Evolutionary conservation across 2,329 filamentous ascomycete genomes (phyloP).

Genomic region (Trichoderma oligosporum): DNA sequence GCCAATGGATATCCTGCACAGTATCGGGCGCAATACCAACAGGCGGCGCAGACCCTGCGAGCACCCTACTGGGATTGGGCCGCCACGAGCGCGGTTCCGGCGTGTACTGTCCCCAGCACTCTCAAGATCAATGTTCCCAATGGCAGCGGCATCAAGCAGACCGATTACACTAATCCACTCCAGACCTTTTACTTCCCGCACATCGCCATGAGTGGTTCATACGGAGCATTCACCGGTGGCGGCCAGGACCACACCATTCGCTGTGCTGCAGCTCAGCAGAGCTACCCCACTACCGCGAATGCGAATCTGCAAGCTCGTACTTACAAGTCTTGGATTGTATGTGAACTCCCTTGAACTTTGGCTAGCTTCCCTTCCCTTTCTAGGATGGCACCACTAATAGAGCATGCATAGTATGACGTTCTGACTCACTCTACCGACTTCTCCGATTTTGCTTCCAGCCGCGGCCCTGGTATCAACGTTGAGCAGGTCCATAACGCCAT

Average conservation of each 20-base stretch:
- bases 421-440: constrained; percentile 38
- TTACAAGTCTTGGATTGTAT: constrained; percentile 42
- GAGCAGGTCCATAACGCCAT: constrained; percentile 43
- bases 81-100: constrained; percentile 40
- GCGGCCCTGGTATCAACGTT: constrained; percentile 37
- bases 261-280: constrained; percentile 34
- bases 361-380: background rate
- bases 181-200: constrained; percentile 48
- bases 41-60: constrained; percentile 46
- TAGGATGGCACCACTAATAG: constrained; percentile 14
- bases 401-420: constrained; percentile 37
- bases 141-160: constrained; percentile 29
- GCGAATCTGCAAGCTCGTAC: constrained; percentile 29
- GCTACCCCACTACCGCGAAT: constrained; percentile 41
- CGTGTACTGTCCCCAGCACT: constrained; percentile 34
- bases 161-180: constrained; percentile 49
- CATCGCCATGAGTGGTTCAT: constrained; percentile 36
- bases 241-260: constrained; percentile 39
- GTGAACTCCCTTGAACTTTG: constrained; percentile 22
- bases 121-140: constrained; percentile 42
- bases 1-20: constrained; percentile 41
- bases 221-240: constrained; percentile 33
- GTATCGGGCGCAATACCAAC: constrained; percentile 36
- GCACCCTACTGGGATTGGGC: constrained; percentile 57
- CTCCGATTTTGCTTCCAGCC: constrained; percentile 34